Evolutionary conservation across 2,329 filamentous ascomycete genomes (phyloP), one percentile per base, ranked within the genome.

Genomic region (Epichloe bromicola): DNA sequence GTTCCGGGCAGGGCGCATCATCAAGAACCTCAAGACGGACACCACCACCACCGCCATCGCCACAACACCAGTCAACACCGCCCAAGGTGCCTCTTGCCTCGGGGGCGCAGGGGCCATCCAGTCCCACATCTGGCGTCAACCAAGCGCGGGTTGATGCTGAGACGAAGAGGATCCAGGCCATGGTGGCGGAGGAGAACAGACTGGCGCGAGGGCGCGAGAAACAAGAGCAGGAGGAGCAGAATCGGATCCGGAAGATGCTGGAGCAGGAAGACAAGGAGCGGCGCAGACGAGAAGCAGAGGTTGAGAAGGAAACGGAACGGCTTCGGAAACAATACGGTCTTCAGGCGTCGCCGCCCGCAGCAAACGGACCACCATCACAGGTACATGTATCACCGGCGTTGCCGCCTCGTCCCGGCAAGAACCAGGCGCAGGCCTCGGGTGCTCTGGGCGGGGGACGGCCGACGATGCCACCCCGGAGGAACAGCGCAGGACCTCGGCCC

Each of bases 231-330:
- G 74, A 73, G 38, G 78, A 80, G 57, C 70, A 74, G 51, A 71
- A 64, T 20, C 60, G 79, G 40, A 78, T 85, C 50, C 77, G 81
- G 60, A 76, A 74, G 59, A 83, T 85, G 74, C 72, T 86, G 4
- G 77, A 83, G 46, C 71, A 75, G 42, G 85, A 89, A 61, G 80
- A 84, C 26, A 75, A 74, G 51, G 82, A 85, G 58, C 60, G 55
- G 6, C 74, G 68, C 26, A 67, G 67, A 34, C 71, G 73, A 52
- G 76, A 83, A 34, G 77, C 74, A 10, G 78, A 79, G 57, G 70
- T 90, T 1, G 83, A 90, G 19, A 77, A 76, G 55, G 91, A 98
- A 69, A 97, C 93, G 1, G 88, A 93, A 63, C 76, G 89, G 1
- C 71, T 98, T 37, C 73, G 79, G 20, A 78, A 73, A 57, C 66